phyloP scores from a whole-genome alignment of 2,329 filamentous ascomycete genomes.

The Cadophora gregata region DNA sequence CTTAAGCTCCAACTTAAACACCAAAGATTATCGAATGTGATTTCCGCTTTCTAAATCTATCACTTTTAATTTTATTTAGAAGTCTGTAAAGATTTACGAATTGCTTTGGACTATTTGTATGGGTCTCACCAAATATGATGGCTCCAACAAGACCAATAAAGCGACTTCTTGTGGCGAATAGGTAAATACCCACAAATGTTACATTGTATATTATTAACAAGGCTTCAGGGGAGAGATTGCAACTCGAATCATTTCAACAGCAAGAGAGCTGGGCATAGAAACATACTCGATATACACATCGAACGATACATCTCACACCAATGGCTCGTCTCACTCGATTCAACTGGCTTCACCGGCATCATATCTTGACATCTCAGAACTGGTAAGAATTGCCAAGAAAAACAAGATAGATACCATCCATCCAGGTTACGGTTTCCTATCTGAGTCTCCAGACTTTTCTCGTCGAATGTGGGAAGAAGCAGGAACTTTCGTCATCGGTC shows the following conservation, averaged over 20 bases:
- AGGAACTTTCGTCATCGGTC: conserved; percentile 72
- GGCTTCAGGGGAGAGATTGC: conserved; percentile 65
- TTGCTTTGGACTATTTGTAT: no score
- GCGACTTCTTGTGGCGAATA: conserved; percentile 59
- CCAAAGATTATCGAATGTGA: background rate
- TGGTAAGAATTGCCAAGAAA: conserved; percentile 54
- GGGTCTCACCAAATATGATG: no score
- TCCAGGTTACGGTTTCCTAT: conserved; percentile 74
- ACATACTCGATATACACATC: conserved; percentile 61
- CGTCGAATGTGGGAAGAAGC: conserved; percentile 70
- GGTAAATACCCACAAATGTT: conserved; percentile 44
- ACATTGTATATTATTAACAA: background rate
- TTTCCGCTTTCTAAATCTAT: background rate
- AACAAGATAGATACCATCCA: conserved; percentile 68
- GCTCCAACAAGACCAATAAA: conserved; percentile 47
- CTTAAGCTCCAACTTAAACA: background rate
- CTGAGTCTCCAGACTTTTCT: conserved; percentile 73
- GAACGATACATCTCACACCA: conserved; percentile 60
- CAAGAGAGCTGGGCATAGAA: conserved; percentile 62
- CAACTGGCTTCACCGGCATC: conserved; percentile 55
- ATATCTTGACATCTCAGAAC: conserved; percentile 57
- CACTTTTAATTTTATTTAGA: background rate
- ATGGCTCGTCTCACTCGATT: conserved; percentile 56
- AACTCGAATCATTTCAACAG: conserved; percentile 62
- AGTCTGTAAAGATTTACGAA: background rate